These are phyloP conservation scores for Aureobasidium sp. DNA, from an alignment of 2,329 filamentous ascomycete species.

Conservation along the genomic window DNA sequence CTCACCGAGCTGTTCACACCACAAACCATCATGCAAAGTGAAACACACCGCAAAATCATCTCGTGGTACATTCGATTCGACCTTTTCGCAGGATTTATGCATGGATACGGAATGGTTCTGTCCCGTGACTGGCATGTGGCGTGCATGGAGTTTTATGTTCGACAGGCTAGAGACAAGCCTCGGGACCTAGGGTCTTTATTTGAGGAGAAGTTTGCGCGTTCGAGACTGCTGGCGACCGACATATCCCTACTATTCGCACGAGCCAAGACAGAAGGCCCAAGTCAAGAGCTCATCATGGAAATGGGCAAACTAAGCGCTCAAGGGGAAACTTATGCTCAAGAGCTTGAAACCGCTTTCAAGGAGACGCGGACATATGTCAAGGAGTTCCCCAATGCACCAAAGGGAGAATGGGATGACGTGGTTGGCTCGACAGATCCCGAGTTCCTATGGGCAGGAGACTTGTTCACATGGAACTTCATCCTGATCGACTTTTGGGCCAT, in stretches of 20 bases:
- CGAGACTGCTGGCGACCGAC: slow-evolving; percentile 70
- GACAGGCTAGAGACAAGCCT: slow-evolving; percentile 53
- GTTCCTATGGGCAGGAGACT: slow-evolving; percentile 59
- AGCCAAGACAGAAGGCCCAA: slow-evolving; percentile 50
- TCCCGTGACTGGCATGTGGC: slow-evolving; percentile 70
- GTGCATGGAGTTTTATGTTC: slow-evolving; percentile 55
- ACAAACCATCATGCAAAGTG: slow-evolving; percentile 62
- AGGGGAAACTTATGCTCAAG: slow-evolving; percentile 42
- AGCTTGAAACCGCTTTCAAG: slow-evolving; percentile 55
- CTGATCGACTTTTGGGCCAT: slow-evolving; percentile 72
- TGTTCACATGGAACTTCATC: slow-evolving; percentile 69
- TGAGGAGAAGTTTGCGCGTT: slow-evolving; percentile 52
- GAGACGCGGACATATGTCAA: slow-evolving; percentile 57
- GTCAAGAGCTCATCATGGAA: slow-evolving; percentile 46
- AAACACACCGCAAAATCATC: slow-evolving; percentile 65
- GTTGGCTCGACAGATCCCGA: slow-evolving; percentile 66
- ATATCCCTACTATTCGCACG: slow-evolving; percentile 71
- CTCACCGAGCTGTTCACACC: slow-evolving; percentile 72
- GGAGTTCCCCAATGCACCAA: slow-evolving; percentile 51
- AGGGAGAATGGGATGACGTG: slow-evolving; percentile 54
- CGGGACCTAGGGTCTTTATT: slow-evolving; percentile 58
- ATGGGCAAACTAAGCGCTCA: slow-evolving; percentile 44
- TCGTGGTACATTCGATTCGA: slow-evolving; percentile 92
- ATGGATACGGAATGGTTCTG: slow-evolving; percentile 66
- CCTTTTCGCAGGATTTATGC: slow-evolving; percentile 74